Evolutionary conservation across 1,139 yeast species (phyloP), one percentile per base, ranked within the genome.

Genomic region (Blastobotrys indianensis): DNA sequence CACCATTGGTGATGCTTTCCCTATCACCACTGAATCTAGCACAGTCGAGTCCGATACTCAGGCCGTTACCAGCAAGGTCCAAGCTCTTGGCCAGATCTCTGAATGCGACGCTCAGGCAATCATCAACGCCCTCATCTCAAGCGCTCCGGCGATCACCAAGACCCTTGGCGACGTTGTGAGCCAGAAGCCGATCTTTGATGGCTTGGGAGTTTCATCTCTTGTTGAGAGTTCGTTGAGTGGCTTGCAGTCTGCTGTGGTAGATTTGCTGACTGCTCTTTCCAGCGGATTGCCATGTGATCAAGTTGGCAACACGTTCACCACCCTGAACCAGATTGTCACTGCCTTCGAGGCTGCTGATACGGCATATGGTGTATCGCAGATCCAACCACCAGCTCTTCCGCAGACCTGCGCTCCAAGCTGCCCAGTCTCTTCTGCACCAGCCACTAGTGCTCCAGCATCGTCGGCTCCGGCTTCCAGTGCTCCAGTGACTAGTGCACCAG

Each of bases 361-460:
- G 12, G 40, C 46, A 12, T 44, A 34, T 17, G 38, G 17, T 23
- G 36, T 16, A 12, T 29, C n/a, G 7, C 9, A 10, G n/a, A 3
- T 23, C 17, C 12, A 31, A 1, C 42, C 36, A 30, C 46, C 46
- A 39, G 17, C 42, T 9, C 30, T 39, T 28, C 46, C 46, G 39
- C 11, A 32, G 12, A 42, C 45, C 28, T 42, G 45, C 25, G 45
- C 16, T 32, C 25, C 37, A 4, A 17, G 29, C 23, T 25, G 15
- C 29, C 38, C 37, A 20, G 28, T 25, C 7, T 20, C 25, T 20
- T 20, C 43, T 20, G 45, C 42, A 1, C 48, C 48, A 41, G 48
- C 40, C 17, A 23, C 36, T 4, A 17, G 42, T 16, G 15, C 48
- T n/a, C 46, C 46, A 37, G 35, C 25, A 31, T 25, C 45, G 16